A percentile compares a stretch with the other conserved stretches of the same genome.
Evolutionary conservation across 352 stramenopile species (phyloP).

Genomic region (Plasmopara viticola): DNA sequence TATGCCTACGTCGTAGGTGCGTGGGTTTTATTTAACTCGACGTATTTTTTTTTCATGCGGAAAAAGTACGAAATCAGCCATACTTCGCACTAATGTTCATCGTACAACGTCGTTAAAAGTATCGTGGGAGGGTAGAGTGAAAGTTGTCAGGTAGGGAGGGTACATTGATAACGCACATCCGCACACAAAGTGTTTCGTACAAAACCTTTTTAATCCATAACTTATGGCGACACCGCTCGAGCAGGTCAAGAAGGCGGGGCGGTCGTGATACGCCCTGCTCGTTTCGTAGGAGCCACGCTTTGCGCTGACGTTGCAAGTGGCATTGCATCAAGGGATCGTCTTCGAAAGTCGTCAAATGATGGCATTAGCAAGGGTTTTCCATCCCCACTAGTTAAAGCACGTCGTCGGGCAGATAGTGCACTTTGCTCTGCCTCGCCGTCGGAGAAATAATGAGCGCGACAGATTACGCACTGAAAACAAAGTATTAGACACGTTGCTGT

Average conservation of each 20-base stretch:
- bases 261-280: conserved; percentile 19
- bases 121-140: not conserved
- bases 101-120: conserved; percentile 3
- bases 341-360: conserved; percentile 5
- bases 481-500: not conserved
- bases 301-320: conserved; percentile 20
- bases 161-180: not conserved
- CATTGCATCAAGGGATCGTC: conserved; percentile 15
- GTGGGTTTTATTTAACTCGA: conserved; percentile 44
- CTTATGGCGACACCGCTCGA: conserved; percentile 7
- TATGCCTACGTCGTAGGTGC: conserved; percentile 33
- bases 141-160: not conserved
- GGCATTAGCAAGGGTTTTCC: conserved; percentile 8
- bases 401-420: conserved; percentile 13
- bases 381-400: conserved; percentile 16
- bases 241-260: conserved; percentile 16
- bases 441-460: conserved; percentile 35
- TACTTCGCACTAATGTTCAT: conserved; percentile 13
- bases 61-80: conserved; percentile 26
- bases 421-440: conserved; percentile 21
- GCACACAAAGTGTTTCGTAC: not conserved
- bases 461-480: conserved; percentile 40
- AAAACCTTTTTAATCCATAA: conserved; percentile 13
- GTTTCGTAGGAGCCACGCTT: conserved; percentile 12
- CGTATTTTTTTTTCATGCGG: conserved; percentile 43